These are phyloP conservation scores for Quercus tomentella DNA, from an alignment of 331 rosid genomes.

Conservation along the genomic window DNA sequence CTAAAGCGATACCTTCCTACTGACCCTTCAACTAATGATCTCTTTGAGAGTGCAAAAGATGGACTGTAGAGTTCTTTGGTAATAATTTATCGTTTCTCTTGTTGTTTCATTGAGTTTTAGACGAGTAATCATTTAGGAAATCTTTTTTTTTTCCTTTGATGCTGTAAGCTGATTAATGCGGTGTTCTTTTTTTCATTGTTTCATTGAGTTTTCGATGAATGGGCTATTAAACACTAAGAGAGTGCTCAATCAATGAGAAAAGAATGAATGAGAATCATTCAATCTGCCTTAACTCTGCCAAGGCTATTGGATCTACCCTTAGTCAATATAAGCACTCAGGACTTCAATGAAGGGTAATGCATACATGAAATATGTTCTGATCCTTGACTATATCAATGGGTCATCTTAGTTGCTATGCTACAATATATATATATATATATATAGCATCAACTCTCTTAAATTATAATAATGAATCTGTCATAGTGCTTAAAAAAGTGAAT, in stretches of 20 bases:
- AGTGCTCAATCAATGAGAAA: conserved; percentile 94
- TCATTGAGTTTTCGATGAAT: conserved; percentile 86
- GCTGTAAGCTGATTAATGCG: conserved; percentile 93
- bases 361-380: not conserved
- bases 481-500: not conserved
- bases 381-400: not conserved
- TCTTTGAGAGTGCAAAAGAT: conserved; percentile 85
- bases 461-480: not conserved
- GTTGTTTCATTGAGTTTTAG: not conserved
- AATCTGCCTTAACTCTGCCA: conserved; percentile 93
- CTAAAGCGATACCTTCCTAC: conserved; percentile 71
- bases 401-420: not conserved
- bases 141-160: conserved; percentile 14
- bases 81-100: conserved; percentile 8
- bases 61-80: conserved; percentile 87
- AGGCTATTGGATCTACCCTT: conserved; percentile 96
- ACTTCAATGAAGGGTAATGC: conserved; percentile 93
- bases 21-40: conserved; percentile 83
- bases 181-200: conserved; percentile 38
- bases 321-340: conserved; percentile 93
- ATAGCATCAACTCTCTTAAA: not conserved
- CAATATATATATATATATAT: too few species aligned
- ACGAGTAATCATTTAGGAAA: conserved; percentile 4
- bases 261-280: conserved; percentile 85
- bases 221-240: conserved; percentile 80